phyloP scores from a whole-genome alignment of 1,139 yeast species.

The Scheffersomyces parashehatae region DNA sequence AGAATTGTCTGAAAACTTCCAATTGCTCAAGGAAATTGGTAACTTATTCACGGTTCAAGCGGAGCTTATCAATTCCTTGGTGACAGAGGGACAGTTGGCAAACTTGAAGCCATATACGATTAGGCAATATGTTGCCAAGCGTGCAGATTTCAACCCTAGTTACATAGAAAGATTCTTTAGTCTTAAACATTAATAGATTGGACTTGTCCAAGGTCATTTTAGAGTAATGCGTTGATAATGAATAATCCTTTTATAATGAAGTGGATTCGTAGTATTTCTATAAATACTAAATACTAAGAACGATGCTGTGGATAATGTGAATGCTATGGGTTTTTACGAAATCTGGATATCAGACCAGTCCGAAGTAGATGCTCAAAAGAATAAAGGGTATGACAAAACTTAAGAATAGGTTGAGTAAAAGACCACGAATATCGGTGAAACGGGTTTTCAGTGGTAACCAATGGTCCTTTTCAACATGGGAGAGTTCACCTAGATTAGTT shows the following conservation, averaged over 20 bases:
- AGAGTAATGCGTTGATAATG: background rate
- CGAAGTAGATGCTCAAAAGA: background rate
- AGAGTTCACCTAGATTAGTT: too few species aligned
- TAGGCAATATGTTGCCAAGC: constrained; percentile 66
- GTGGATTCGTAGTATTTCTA: too few species aligned
- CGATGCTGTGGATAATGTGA: too few species aligned
- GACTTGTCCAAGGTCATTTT: too few species aligned
- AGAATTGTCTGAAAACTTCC: constrained; percentile 68
- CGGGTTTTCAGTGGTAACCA: too few species aligned
- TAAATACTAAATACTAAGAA: too few species aligned
- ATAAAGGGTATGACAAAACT: background rate
- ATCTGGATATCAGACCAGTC: background rate
- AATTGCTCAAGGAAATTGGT: constrained; percentile 76
- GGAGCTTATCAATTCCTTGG: constrained; percentile 67
- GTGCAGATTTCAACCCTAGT: constrained; percentile 67
- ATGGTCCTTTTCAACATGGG: too few species aligned
- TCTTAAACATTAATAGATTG: constrained; percentile 21
- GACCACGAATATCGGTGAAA: constrained; percentile 1
- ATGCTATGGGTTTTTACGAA: too few species aligned
- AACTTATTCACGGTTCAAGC: constrained; percentile 80
- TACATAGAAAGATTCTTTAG: constrained; percentile 52
- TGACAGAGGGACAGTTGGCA: constrained; percentile 79
- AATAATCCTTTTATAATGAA: background rate
- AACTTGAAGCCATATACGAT: constrained; percentile 66
- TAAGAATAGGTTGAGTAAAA: constrained; percentile 2